Evolutionary conservation across 345 rosid genomes (phyloP).

Genomic region (Eucalyptus paniculata): DNA sequence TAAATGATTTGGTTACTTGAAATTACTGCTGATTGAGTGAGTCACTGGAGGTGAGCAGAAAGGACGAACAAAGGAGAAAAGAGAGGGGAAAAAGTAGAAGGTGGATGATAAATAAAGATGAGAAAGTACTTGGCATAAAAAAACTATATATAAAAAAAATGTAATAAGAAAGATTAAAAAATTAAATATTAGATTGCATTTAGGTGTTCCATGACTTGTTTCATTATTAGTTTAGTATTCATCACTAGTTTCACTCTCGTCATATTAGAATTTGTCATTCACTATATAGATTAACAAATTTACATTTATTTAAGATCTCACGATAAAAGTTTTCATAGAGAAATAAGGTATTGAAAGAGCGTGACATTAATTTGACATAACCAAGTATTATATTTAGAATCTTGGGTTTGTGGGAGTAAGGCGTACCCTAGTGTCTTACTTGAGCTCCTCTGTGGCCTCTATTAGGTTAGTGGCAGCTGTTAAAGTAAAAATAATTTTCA

Average conservation of each 20-base stretch:
- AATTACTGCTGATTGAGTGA: not conserved
- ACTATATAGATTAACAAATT: not conserved
- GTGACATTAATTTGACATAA: not conserved
- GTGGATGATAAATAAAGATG: not conserved
- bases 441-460: not conserved
- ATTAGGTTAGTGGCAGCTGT: not conserved
- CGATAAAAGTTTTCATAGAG: not conserved
- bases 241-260: not conserved
- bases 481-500: not conserved
- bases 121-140: not conserved
- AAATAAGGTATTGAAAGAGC: not conserved
- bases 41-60: not conserved
- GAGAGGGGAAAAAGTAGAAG: not conserved
- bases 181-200: not conserved
- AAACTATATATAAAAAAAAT: not conserved
- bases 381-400: not conserved
- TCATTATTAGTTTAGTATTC: not conserved
- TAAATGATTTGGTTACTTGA: not conserved
- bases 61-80: not conserved
- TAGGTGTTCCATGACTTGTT: not conserved
- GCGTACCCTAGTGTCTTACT: not conserved
- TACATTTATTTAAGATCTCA: not conserved
- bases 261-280: not conserved
- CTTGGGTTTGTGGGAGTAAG: not conserved
- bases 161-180: not conserved